These are phyloP conservation scores for Trichoderma sp. DNA, from an alignment of 2,329 filamentous ascomycete species.

Conservation along the genomic window DNA sequence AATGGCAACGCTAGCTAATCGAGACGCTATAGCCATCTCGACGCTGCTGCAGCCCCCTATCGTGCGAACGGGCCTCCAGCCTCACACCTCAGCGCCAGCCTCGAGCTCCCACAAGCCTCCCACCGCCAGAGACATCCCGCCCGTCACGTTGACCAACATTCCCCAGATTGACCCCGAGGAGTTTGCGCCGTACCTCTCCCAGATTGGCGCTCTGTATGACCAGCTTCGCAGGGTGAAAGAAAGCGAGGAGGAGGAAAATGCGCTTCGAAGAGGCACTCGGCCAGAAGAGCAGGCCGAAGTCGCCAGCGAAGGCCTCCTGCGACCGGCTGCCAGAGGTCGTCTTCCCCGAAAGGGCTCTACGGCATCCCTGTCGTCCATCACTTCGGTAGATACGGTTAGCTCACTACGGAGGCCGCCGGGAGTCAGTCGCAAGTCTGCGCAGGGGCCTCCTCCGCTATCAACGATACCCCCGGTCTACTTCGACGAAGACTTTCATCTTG, in stretches of 20 bases:
- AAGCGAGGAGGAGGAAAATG: constrained; percentile 64
- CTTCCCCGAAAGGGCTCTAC: constrained; percentile 41
- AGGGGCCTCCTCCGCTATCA: constrained; percentile 81
- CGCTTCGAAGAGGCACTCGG: constrained; percentile 43
- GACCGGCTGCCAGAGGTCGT: constrained; percentile 43
- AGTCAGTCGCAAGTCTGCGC: constrained; percentile 60
- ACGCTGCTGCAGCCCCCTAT: constrained; percentile 91
- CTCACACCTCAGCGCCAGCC: constrained; percentile 70
- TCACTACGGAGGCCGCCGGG: constrained; percentile 49
- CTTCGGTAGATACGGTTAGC: constrained; percentile 52
- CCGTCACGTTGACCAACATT: constrained; percentile 88
- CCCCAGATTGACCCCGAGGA: constrained; percentile 75
- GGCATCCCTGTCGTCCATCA: constrained; percentile 53
- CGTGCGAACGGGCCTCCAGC: constrained; percentile 80
- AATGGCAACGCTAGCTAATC: constrained; percentile 17
- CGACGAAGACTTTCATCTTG: constrained; percentile 90
- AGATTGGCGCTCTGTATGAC: constrained; percentile 86
- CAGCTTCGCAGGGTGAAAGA: constrained; percentile 84
- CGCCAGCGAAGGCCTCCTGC: constrained; percentile 50
- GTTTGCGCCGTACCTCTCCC: constrained; percentile 81
- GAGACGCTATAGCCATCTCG: constrained; percentile 69
- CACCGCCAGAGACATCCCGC: constrained; percentile 86
- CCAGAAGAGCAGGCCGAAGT: constrained; percentile 48
- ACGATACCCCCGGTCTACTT: constrained; percentile 95
- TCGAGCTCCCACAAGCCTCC: constrained; percentile 80